These are phyloP conservation scores for Neoboletus brunneissimus DNA, from an alignment of 768 basidiomycete species.

Conservation along the genomic window DNA sequence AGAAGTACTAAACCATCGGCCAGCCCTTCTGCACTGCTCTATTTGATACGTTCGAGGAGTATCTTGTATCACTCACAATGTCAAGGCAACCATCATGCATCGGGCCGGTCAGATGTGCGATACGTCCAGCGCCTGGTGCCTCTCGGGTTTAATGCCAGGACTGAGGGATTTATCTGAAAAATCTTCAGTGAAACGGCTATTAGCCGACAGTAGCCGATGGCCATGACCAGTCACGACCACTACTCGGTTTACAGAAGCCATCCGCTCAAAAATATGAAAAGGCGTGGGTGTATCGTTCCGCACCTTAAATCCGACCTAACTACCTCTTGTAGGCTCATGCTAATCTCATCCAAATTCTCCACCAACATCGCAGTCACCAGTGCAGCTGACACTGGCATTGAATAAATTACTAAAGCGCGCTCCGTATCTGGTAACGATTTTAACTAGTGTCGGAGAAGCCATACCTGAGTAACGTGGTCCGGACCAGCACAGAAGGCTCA, in stretches of 20 bases:
- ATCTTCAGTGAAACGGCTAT: no score
- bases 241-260: no score
- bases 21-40: constrained; percentile 6
- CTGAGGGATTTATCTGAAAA: neutral
- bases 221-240: no score
- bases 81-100: neutral
- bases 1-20: neutral
- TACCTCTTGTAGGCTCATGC: neutral
- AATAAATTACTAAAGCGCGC: neutral
- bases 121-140: neutral
- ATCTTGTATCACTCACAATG: neutral
- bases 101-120: neutral
- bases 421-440: no score
- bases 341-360: neutral
- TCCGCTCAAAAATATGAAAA: no score
- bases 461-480: neutral
- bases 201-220: no score
- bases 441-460: no score
- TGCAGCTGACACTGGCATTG: neutral
- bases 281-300: no score
- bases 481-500: neutral
- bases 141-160: neutral
- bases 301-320: no score
- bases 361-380: no score
- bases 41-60: neutral